Base-by-base conservation (phyloP, 805 yeast genomes). In the Candida hispaniensis region DNA sequence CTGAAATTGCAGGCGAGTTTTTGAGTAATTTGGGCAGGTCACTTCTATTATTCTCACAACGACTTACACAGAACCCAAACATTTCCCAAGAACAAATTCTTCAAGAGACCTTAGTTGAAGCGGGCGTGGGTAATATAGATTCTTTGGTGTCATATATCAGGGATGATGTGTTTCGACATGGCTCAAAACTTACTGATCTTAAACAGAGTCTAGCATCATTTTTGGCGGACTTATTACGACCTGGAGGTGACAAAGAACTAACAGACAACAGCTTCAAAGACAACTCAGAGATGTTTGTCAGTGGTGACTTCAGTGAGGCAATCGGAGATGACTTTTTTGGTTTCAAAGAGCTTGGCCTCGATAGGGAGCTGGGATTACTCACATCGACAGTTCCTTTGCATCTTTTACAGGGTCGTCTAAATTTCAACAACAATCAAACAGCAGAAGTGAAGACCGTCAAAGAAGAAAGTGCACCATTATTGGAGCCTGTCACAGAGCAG, bases 291-390 rank as follows among this genome's bases (percentile, higher is more conserved):
- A 94, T 88, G 55, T 91, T 86, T 52, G 59, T 88, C 45, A 79
- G 91, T 18, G 99, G 99, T 40, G 96, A 86, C 49, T 91, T 91
- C 54, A 79, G 95, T 1, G 78, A 72, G 47, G 95, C 86, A 42
- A 61, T 91, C 22, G 98, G 97, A 5, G 44, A 41, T 18, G 99
- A 91, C 59, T 91, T 86, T 67, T 93, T 93, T 60, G 99, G 99
- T 0, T 93, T 91, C 64, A 79, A 71, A 51, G 97, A 88, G 45
- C 63, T 91, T 30, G 98, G 98, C 0, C 61, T 91, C 35, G 97
- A 88, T 49, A 81, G 78, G 48, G 99, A 91, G 55, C 79, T 83
- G 54, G 86, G 88, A 7, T 62, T 88, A 52, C 58, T 85, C 32
- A 78, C 86, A 17, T 69, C 86, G 3, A 72, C 94, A 0, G 83